Percentiles rank a stretch among this genome's conserved stretches.
Conservation (phyloP, 2,329 filamentous ascomycete genomes). For the Exserohilum turcica region DNA sequence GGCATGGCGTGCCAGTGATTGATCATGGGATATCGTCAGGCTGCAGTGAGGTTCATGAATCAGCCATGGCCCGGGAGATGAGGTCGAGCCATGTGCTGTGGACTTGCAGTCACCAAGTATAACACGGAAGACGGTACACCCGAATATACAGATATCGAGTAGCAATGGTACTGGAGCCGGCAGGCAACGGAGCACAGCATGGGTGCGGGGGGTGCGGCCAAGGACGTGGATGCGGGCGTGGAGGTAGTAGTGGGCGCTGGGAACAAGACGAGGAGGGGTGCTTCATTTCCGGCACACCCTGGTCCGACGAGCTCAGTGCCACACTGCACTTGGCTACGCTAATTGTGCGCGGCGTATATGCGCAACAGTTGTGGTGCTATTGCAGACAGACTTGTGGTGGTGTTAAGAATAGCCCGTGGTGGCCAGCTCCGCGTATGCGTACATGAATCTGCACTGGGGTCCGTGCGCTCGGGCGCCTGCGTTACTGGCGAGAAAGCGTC, state of each 20-base stretch:
- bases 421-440: neutral
- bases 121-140: neutral
- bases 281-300: neutral
- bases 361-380: slow-evolving; percentile 5
- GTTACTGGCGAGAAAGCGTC: slow-evolving; percentile 4
- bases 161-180: neutral
- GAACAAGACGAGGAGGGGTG: slow-evolving; percentile 1
- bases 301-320: neutral
- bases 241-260: neutral
- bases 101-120: neutral
- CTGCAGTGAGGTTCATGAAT: neutral
- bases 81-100: neutral
- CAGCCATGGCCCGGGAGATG: neutral
- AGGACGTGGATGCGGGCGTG: no score
- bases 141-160: neutral
- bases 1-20: neutral
- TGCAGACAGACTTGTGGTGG: slow-evolving; percentile 4
- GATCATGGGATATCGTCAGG: neutral
- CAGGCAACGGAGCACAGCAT: neutral
- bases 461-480: slow-evolving; percentile 23
- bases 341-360: slow-evolving; percentile 12
- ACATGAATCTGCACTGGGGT: slow-evolving; percentile 13
- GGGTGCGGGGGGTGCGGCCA: neutral
- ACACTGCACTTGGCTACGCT: neutral
- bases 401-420: slow-evolving; percentile 23